These are phyloP conservation scores for Simmondsia chinensis DNA, from an alignment of 148 eudicot genomes.

Conservation along the genomic window DNA sequence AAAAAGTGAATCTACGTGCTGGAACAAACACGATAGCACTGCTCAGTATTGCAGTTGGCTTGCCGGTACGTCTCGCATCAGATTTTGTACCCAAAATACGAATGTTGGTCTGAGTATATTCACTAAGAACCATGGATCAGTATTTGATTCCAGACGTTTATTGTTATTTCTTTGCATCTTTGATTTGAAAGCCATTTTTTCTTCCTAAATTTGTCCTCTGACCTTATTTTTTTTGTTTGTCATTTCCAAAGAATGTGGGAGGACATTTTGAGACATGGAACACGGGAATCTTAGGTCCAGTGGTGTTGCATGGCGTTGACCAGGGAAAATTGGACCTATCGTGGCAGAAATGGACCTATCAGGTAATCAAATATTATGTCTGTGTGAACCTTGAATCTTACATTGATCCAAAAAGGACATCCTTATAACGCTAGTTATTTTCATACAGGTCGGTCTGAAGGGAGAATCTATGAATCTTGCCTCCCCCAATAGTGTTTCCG, in stretches of 20 bases:
- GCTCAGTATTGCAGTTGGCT: constrained; percentile 86
- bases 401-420: not conserved
- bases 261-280: constrained; percentile 74
- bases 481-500: constrained; percentile 45
- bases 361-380: constrained; percentile 22
- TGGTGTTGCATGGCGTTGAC: constrained; percentile 43
- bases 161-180: too few relatives aligned
- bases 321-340: constrained; percentile 43
- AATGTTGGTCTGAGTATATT: not conserved
- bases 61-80: constrained; percentile 48
- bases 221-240: not conserved
- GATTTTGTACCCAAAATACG: not conserved
- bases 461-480: constrained; percentile 78
- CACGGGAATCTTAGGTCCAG: constrained; percentile 62
- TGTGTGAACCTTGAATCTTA: not conserved
- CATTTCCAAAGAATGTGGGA: constrained; percentile 64
- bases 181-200: too few relatives aligned
- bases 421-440: constrained; percentile 1
- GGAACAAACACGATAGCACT: constrained; percentile 68
- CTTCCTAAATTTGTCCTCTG: not conserved
- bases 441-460: constrained; percentile 70
- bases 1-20: constrained; percentile 46
- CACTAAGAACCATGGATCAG: not conserved
- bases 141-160: constrained; percentile 6
- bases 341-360: constrained; percentile 59